Evolutionary conservation across 225 moss, liverwort and hornwort genomes (phyloP), one percentile per base, ranked within the genome.

Genomic region (Sphagnum contortum): DNA sequence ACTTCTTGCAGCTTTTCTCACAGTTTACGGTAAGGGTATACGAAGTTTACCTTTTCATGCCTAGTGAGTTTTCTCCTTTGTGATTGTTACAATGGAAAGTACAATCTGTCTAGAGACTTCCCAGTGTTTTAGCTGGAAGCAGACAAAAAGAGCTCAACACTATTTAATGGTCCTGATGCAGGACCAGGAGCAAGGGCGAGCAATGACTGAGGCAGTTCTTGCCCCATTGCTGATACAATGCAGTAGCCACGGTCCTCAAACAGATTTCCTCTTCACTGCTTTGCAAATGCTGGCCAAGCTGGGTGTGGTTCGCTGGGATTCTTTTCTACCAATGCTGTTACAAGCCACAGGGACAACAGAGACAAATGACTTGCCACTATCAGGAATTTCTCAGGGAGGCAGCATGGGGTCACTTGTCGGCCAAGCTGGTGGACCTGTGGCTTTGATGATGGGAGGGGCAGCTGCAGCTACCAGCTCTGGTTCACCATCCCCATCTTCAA

Each of bases 181-280:
- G 90, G 90, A 95, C 68, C 79, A 75, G 61, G 94, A 95, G 70
- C 94, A 91, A 79, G 78, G 88, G 65, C 81, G 88, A 57, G 77
- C 81, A 63, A 69, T 91, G 64, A 84, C 91, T 47, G 94, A 95
- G 73, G 77, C 80, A 49, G 89, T 88, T 64, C 68, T 91, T 50
- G 89, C 89, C 56, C 54, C 72, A 51, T 74, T 88, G 60, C 71
- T 95, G 65, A 88, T 95, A 9, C 86, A 95, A 71, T 86, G 91
- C 84, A 89, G 94, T 71, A 79, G 69, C 70, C 89, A 95, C 77
- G 79, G 89, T 59, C 69, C 86, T 70, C 94, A 95, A 73, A 81
- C 88, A 3, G 91, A 91, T 46, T 95, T 95, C 74, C 84, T 95
- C 65, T 81, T 88, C 10, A 74, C 80, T 63, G 70, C 82, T 47